Base-by-base conservation (phyloP, 1,284 basidiomycete species). In the Kwoniella shivajii region DNA sequence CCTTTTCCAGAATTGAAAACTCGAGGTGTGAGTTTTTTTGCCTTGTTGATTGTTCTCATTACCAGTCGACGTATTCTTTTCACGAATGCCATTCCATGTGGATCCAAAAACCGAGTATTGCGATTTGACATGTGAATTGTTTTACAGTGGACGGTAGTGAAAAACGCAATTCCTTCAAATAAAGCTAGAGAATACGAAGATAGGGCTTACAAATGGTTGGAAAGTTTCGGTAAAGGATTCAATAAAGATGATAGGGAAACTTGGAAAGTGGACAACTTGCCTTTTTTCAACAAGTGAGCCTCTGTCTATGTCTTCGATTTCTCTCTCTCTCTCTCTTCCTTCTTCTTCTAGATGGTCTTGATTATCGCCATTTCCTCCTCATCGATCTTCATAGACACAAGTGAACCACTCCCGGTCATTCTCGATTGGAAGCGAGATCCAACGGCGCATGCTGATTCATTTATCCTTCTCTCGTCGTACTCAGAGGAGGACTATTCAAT, bases 181-280 rank as follows among this genome's bases (percentile, higher is more conserved):
- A 56, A 61, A 14, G 73, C 76, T 0, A 61, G 57, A 16, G 50
- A 64, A n/a, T 79, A 79, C 53, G 69, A 66, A 18, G 59, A 73
- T 38, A 46, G 64, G 42, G 71, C 72, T 43, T 72, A 75, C 57
- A 34, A 57, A 20, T 80, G 77, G 76, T 63, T 77, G 29, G 74
- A 75, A 57, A 61, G 58, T 31, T 76, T 76, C 48, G 66, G 63
- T 16, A 66, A 66, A 47, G 78, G 78, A 1, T 80, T 75, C 63
- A 70, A 78, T 54, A 59, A 61, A 18, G 67, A 75, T 43, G 78
- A 79, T 64, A 64, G 63, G 11, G 57, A 62, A 27, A 79, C 79
- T 1, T 75, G 75, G 70, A 63, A 67, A 26, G 57, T 65, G 10
- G 69, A 67, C 26, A 68, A 73, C 33, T 48, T 80, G 53, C 79